Conservation (phyloP, 768 basidiomycete genomes). For the Lentinula sp. region DNA sequence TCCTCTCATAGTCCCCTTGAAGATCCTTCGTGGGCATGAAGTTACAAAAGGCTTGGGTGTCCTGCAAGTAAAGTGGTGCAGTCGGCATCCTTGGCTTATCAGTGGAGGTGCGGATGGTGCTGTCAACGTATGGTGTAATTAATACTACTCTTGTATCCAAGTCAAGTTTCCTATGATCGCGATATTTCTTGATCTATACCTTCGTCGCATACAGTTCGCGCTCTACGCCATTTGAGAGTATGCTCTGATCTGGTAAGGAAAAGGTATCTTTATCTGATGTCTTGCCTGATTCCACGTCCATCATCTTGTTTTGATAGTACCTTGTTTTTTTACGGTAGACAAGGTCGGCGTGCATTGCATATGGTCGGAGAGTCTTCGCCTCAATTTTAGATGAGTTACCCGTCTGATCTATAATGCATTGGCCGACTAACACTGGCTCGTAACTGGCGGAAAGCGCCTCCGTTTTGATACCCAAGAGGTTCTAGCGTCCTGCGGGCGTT, state of each 20-base stretch:
- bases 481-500: background rate
- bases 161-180: background rate
- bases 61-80: constrained; percentile 85
- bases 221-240: background rate
- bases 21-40: constrained; percentile 90
- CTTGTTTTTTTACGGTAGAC: background rate
- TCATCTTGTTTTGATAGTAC: background rate
- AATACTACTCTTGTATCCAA: constrained; percentile 10
- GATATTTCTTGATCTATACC: background rate
- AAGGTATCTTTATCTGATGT: background rate
- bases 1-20: constrained; percentile 94
- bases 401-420: background rate
- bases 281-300: background rate
- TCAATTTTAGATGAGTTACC: background rate
- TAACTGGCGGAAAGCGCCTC: background rate
- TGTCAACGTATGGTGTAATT: constrained; percentile 85
- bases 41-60: constrained; percentile 86
- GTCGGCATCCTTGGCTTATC: constrained; percentile 86
- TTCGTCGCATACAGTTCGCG: too few relatives aligned
- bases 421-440: background rate
- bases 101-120: constrained; percentile 91
- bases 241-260: background rate
- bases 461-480: background rate
- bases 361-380: background rate
- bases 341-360: too few relatives aligned